Evolutionary conservation across 2,329 filamentous ascomycete species (phyloP).

Genomic region (Paecilomyces sp.): DNA sequence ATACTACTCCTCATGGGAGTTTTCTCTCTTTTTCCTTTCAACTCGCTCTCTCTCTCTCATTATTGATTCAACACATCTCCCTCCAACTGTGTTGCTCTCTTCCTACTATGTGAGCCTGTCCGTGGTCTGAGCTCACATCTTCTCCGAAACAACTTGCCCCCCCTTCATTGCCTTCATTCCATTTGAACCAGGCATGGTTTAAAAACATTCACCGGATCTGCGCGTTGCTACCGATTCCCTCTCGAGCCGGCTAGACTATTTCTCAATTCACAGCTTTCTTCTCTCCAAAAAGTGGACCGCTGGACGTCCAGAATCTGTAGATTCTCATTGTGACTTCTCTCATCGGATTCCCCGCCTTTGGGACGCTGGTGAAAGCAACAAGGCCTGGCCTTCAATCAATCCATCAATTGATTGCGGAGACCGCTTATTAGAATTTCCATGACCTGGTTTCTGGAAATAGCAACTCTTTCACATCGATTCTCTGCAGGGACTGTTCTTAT

Average conservation of each 20-base stretch:
- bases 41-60: background rate
- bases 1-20: background rate
- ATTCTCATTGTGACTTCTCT: background rate
- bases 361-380: background rate
- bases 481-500: slow-evolving; percentile 8
- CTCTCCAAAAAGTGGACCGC: background rate
- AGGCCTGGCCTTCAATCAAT: too few relatives aligned
- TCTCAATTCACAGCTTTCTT: slow-evolving; percentile 6
- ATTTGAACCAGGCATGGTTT: slow-evolving; percentile 15
- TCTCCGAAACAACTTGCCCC: slow-evolving; percentile 1
- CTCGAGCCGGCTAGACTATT: slow-evolving; percentile 4
- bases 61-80: background rate
- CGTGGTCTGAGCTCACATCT: slow-evolving; percentile 5
- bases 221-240: slow-evolving; percentile 12
- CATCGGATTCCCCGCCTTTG: background rate
- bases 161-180: slow-evolving; percentile 27
- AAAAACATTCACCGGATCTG: slow-evolving; percentile 17
- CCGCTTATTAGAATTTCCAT: slow-evolving; percentile 7
- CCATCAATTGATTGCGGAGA: background rate
- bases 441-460: slow-evolving; percentile 9
- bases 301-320: background rate
- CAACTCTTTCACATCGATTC: slow-evolving; percentile 2
- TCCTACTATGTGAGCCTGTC: slow-evolving; percentile 4
- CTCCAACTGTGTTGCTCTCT: background rate
- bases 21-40: background rate